These are phyloP conservation scores for Penicillium desertorum DNA, from an alignment of 495 filamentous ascomycete genomes.

Conservation along the genomic window DNA sequence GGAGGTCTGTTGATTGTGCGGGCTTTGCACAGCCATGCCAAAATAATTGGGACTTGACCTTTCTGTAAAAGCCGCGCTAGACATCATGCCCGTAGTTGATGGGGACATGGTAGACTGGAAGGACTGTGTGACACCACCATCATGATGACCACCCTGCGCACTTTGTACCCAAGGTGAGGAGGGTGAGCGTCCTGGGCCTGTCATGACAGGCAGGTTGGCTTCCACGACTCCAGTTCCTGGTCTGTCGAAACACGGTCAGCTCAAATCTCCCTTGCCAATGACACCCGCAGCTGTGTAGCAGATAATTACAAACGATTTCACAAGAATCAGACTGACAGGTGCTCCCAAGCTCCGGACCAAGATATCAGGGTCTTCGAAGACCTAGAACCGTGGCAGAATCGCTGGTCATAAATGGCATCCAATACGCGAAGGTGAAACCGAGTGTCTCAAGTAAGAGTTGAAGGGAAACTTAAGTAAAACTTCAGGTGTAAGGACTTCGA, in stretches of 20 bases:
- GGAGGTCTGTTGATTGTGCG: conserved; percentile 60
- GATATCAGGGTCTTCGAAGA: not conserved
- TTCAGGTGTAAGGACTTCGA: not conserved
- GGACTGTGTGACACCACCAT: conserved; percentile 17
- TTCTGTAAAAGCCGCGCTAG: conserved; percentile 40
- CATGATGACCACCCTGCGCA: conserved; percentile 29
- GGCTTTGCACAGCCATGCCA: conserved; percentile 63
- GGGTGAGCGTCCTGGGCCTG: conserved; percentile 46
- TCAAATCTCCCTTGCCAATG: conserved; percentile 9
- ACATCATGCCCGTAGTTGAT: conserved; percentile 43
- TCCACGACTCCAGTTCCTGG: conserved; percentile 15
- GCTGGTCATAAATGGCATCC: not conserved
- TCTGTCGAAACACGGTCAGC: conserved; percentile 9
- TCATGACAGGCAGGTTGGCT: conserved; percentile 41
- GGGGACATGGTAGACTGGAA: conserved; percentile 39
- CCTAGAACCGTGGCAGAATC: not conserved
- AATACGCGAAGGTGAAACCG: not conserved
- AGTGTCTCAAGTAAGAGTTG: not conserved
- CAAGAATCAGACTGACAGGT: not conserved
- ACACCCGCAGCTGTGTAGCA: conserved; percentile 4
- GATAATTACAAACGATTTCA: not conserved
- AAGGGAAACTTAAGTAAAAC: not conserved
- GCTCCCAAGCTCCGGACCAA: not conserved
- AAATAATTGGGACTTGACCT: conserved; percentile 80
- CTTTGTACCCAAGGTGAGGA: conserved; percentile 47